These are phyloP conservation scores for Lignosus rhinocerotis DNA, from an alignment of 1,284 basidiomycete species.

Conservation along the genomic window DNA sequence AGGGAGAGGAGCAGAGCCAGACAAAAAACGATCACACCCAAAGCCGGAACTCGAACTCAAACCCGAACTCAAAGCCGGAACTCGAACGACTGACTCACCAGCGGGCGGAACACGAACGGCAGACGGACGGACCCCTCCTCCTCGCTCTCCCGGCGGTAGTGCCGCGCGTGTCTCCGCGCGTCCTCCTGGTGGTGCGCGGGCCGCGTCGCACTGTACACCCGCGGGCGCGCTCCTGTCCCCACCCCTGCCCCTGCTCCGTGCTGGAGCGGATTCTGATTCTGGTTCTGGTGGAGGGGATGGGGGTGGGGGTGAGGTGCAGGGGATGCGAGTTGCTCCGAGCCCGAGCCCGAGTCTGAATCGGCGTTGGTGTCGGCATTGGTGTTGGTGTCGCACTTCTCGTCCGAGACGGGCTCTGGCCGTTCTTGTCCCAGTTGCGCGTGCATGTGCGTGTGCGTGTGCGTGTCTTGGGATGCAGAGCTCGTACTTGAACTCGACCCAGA, in stretches of 20 bases:
- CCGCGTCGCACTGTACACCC: conserved; percentile 16
- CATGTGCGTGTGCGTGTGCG: no score
- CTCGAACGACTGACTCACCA: no score
- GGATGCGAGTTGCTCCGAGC: conserved; percentile 18
- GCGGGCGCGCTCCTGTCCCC: background rate
- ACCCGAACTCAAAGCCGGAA: no score
- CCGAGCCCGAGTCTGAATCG: conserved; percentile 6
- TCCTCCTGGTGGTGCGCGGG: background rate
- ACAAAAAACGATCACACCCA: no score
- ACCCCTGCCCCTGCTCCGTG: background rate
- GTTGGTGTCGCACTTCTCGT: background rate
- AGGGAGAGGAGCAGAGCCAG: no score
- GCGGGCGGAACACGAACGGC: conserved; percentile 1
- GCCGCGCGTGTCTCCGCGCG: conserved; percentile 3
- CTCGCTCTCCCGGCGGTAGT: conserved; percentile 3
- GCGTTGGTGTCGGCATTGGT: background rate
- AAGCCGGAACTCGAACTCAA: no score
- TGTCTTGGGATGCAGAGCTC: no score
- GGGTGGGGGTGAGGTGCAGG: conserved; percentile 3
- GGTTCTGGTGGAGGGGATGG: no score
- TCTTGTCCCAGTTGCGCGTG: no score
- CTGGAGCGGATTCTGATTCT: no score
- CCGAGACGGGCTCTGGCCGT: background rate
- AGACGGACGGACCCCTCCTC: conserved; percentile 12
- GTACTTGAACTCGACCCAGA: no score